Base-by-base conservation (phyloP, 2,329 filamentous ascomycete genomes). In the Colletotrichum australisinense region DNA sequence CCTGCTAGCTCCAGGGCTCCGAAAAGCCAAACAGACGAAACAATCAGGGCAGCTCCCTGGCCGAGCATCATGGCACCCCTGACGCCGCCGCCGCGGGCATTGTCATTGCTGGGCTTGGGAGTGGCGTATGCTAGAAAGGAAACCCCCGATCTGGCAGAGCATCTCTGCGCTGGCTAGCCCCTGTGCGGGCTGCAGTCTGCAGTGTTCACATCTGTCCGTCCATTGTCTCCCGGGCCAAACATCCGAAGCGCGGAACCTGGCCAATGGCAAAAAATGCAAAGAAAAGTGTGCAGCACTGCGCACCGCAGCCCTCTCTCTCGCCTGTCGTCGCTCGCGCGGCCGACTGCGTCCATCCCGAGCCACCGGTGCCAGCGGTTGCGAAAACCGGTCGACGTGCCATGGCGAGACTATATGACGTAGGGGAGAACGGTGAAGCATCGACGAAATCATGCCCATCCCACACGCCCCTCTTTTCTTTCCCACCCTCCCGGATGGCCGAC, bases 161-260 rank as follows among this genome's bases (percentile, higher is more conserved):
- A 30, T 63, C 28, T 26, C 60, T 52, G 28, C 46, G n/a, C 35
- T 63, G 42, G 42, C 42, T 49, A 22, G 42, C 42, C 30, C 14
- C 46, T 22, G 30, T 38, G 62, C n/a, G n/a, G 35, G 3, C 8
- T 46, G 24, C 19, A 30, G 62, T 63, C 8, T 46, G 32, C 24
- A 30, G 62, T 63, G 46, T 46, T 38, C 22, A 22, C 42, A 49
- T 49, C 42, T 19, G 19, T 22, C 42, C 42, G 42, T 11, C 46
- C 62, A 24, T 63, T 55, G 59, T 65, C 65, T 63, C 28, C 69
- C 70, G 70, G 70, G 59, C 66, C 53, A 56, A 69, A 69, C 70
- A 69, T 65, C 66, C 70, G 70, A 69, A 49, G 66, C 49, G 26
- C 53, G 53, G 65, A 64, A 69, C 65, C 65, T 58, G 9, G 66